Evolutionary conservation across 73 alveolate genomes (phyloP).

Genomic region (Breviolum minutum): DNA sequence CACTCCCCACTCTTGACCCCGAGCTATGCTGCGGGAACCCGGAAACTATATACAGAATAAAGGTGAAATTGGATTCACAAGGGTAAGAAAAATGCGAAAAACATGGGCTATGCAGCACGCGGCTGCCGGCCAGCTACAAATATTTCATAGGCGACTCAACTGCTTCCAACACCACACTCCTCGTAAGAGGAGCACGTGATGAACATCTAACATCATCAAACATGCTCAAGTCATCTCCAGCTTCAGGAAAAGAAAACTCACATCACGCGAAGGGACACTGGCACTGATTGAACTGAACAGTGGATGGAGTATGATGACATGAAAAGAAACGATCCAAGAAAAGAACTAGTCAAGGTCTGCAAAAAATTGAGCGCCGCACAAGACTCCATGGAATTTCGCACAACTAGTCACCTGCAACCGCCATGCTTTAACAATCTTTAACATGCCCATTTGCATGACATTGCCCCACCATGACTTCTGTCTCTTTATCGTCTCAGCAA

Average conservation of each 20-base stretch:
- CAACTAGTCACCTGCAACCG: constrained; percentile 48
- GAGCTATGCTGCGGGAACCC: too few relatives aligned
- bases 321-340: too few relatives aligned
- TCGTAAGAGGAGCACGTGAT: background rate
- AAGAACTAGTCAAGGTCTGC: background rate
- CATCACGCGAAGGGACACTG: too few relatives aligned
- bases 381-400: constrained; percentile 80
- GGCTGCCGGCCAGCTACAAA: background rate
- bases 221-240: too few relatives aligned
- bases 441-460: background rate
- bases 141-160: constrained; percentile 75
- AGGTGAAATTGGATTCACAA: background rate
- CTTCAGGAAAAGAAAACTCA: too few relatives aligned
- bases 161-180: constrained; percentile 84
- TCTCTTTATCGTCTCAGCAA: too few relatives aligned
- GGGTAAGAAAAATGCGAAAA: background rate
- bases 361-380: constrained; percentile 4
- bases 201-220: too few relatives aligned
- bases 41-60: too few relatives aligned
- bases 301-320: too few relatives aligned
- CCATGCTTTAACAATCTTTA: background rate
- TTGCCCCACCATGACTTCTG: background rate
- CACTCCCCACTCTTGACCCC: background rate
- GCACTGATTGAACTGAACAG: too few relatives aligned
- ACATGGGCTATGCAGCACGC: background rate